A percentile compares a stretch with the other conserved stretches of the same genome.
Conservation (phyloP, 2,329 filamentous ascomycete genomes). For the Cyphellophora europaea region DNA sequence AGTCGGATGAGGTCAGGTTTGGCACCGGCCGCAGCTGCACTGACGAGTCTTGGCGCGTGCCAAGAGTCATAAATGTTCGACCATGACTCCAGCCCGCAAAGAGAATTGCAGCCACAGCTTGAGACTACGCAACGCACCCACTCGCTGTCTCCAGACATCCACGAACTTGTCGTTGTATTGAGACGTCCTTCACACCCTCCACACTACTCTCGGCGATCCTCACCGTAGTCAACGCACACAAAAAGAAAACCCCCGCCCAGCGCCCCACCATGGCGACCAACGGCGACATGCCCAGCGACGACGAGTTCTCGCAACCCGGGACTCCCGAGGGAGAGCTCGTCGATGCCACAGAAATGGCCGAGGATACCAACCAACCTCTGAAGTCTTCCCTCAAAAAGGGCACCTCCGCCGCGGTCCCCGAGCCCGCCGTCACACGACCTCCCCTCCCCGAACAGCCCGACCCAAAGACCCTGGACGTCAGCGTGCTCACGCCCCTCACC, state of each 20-base stretch:
- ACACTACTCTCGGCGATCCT: too few species aligned
- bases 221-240: too few species aligned
- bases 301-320: constrained; percentile 41
- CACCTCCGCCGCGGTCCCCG: constrained; percentile 35
- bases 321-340: constrained; percentile 38
- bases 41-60: too few species aligned
- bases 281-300: constrained; percentile 33
- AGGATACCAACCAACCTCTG: constrained; percentile 53
- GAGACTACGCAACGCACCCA: too few species aligned
- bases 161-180: too few species aligned
- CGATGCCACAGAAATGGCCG: constrained; percentile 44
- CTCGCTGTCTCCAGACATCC: too few species aligned
- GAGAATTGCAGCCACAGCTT: too few species aligned
- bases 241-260: neutral
- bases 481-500: constrained; percentile 70
- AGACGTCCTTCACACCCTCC: too few species aligned
- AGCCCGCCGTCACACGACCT: constrained; percentile 51
- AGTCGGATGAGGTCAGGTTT: too few species aligned
- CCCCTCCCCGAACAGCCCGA: constrained; percentile 84
- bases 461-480: constrained; percentile 77
- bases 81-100: too few species aligned
- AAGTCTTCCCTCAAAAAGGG: constrained; percentile 85
- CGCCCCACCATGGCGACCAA: constrained; percentile 20
- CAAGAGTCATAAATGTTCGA: too few species aligned
- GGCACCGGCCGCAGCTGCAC: too few species aligned